Base-by-base conservation (phyloP, 2,329 filamentous ascomycete genomes). In the Epichloe baconii region DNA sequence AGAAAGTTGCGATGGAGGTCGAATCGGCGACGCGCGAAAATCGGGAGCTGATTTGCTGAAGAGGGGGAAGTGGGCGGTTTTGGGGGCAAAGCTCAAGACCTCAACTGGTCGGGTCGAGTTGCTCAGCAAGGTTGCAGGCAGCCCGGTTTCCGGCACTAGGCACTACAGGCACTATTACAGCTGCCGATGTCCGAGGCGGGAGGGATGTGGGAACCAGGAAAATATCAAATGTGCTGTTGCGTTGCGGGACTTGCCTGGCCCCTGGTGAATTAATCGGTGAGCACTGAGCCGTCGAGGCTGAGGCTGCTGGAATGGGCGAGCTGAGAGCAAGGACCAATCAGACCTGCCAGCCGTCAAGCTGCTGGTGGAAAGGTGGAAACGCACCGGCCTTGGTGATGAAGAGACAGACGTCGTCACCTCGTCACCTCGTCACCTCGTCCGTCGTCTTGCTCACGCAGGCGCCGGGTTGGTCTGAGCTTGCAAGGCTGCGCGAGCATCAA, bases 41-140 rank as follows among this genome's bases (percentile, higher is more conserved):
- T 40, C 54, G 66, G 66, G 66, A 67, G 69, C 69, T 78, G 75
- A 77, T 77, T 77, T 77, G 74, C 66, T 69, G 64, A 47, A 42
- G 14, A 36, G 52, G 53, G 53, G 54, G 52, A 51, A 51, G 54
- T 55, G 54, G 55, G 52, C 52, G 52, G 53, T 49, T 53, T 55
- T 56, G 55, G 51, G 53, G 53, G 50, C 46, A 51, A 40, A 51
- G 53, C 53, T 36, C 43, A 17, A 44, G 26, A 46, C 38, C 43
- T 50, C 44, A 8, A 41, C 46, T 48, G 43, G 23, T 7, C 23
- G 44, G 40, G 52, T 41, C 17, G 50, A 49, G 46, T 50, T 50
- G 44, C 36, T 46, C 31, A 47, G 23, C 44, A 51, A 48, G 42
- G 50, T 42, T 26, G 26, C 26, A 10, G 26, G 50, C 26, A 47